phyloP scores from a whole-genome alignment of 2,329 filamentous ascomycete genomes.

The Orbilia oligospora region DNA sequence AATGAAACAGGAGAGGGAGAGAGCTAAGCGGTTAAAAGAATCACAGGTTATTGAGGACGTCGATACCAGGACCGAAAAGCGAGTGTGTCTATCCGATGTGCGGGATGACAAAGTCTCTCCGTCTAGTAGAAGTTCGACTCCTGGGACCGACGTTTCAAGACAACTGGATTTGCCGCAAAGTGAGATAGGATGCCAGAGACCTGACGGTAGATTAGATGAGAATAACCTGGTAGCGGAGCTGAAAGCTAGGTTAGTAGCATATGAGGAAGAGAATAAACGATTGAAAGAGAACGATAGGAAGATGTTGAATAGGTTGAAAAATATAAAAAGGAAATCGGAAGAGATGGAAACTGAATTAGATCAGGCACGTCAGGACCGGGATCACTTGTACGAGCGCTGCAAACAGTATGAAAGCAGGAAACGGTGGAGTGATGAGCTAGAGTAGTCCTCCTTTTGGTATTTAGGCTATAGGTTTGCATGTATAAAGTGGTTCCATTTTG shows the following conservation, averaged over 20 bases:
- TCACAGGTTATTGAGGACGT: background rate
- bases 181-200: background rate
- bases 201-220: background rate
- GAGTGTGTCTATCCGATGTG: background rate
- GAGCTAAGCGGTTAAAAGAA: background rate
- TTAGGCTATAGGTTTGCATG: background rate
- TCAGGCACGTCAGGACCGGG: background rate
- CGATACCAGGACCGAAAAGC: background rate
- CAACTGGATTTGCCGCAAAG: background rate
- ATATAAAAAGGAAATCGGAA: background rate
- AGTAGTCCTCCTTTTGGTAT: background rate
- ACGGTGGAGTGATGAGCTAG: background rate
- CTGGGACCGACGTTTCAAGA: background rate
- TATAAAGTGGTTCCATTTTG: too few species aligned
- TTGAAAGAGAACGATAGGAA: conserved; percentile 21
- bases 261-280: background rate
- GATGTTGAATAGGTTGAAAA: too few species aligned
- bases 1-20: background rate
- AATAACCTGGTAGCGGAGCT: background rate
- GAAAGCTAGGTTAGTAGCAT: background rate
- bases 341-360: background rate
- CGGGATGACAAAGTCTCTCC: background rate
- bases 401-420: background rate
- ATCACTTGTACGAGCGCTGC: background rate
- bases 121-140: background rate